Conservation (phyloP, 2,329 filamentous ascomycete species). For the Neofusicoccum cordaticola region DNA sequence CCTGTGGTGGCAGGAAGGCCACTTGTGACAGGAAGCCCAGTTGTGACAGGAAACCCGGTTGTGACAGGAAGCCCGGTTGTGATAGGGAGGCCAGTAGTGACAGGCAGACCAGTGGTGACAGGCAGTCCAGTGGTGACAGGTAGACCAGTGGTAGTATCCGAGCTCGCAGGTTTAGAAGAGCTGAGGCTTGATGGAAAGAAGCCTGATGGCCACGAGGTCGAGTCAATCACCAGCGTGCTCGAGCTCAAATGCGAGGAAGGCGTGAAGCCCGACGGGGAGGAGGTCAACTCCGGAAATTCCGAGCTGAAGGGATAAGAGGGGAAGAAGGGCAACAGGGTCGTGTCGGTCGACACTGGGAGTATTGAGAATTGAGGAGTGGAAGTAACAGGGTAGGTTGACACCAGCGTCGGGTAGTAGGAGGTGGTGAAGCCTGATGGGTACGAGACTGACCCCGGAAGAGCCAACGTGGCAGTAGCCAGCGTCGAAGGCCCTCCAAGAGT, state of each 20-base stretch:
- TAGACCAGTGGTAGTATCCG: neutral
- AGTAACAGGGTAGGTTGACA: too few species aligned
- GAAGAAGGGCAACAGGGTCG: neutral
- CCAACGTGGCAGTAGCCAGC: neutral
- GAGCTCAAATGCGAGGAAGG: neutral
- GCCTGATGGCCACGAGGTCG: neutral
- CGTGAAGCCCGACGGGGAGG: neutral
- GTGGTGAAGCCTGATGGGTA: neutral
- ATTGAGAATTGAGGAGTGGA: neutral
- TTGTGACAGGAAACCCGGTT: too few species aligned
- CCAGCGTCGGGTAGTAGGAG: neutral
- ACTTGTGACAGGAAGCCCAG: too few species aligned
- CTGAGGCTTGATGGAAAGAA: neutral
- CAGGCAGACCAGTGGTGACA: neutral
- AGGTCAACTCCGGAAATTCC: neutral
- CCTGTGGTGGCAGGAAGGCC: too few species aligned
- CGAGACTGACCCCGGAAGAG: neutral
- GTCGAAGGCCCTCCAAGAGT: neutral
- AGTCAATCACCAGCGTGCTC: neutral
- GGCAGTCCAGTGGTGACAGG: neutral
- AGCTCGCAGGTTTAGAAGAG: neutral
- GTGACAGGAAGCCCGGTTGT: neutral
- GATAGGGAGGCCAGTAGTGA: neutral
- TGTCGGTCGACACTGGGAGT: neutral
- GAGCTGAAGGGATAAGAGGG: neutral